These are phyloP conservation scores for Metschnikowia arizonensis DNA, from an alignment of 805 yeast species.

Conservation along the genomic window DNA sequence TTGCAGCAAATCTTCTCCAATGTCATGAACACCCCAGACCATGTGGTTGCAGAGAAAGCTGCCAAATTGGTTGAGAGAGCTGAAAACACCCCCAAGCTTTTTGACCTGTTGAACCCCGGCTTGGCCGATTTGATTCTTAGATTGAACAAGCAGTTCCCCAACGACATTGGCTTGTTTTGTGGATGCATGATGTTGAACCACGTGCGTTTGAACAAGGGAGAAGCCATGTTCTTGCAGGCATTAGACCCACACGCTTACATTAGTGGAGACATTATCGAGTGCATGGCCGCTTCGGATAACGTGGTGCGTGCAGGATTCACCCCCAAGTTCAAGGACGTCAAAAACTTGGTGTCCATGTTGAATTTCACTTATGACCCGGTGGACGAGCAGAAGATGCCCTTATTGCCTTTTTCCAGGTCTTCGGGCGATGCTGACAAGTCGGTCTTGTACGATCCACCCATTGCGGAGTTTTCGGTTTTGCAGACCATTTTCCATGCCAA, in stretches of 20 bases:
- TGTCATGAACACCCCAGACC: constrained; percentile 79
- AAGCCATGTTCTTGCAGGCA: constrained; percentile 94
- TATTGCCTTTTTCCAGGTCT: constrained; percentile 53
- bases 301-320: constrained; percentile 99
- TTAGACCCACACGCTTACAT: constrained; percentile 98
- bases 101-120: constrained; percentile 43
- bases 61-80: constrained; percentile 66
- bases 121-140: constrained; percentile 73
- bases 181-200: constrained; percentile 92
- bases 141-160: constrained; percentile 83
- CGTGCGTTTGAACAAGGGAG: constrained; percentile 76
- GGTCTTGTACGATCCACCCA: constrained; percentile 87
- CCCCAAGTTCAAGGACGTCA: constrained; percentile 97
- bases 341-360: constrained; percentile 82
- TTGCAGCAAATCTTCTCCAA: constrained; percentile 73
- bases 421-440: constrained; percentile 59
- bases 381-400: constrained; percentile 87
- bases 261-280: constrained; percentile 94
- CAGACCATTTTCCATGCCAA: constrained; percentile 59
- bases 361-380: constrained; percentile 88
- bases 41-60: constrained; percentile 53
- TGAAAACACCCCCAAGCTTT: constrained; percentile 50
- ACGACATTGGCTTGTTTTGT: constrained; percentile 92
- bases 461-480: constrained; percentile 92
- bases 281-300: constrained; percentile 99